Base-by-base conservation (phyloP, 306 rosid species). In the Prunus armeniaca region DNA sequence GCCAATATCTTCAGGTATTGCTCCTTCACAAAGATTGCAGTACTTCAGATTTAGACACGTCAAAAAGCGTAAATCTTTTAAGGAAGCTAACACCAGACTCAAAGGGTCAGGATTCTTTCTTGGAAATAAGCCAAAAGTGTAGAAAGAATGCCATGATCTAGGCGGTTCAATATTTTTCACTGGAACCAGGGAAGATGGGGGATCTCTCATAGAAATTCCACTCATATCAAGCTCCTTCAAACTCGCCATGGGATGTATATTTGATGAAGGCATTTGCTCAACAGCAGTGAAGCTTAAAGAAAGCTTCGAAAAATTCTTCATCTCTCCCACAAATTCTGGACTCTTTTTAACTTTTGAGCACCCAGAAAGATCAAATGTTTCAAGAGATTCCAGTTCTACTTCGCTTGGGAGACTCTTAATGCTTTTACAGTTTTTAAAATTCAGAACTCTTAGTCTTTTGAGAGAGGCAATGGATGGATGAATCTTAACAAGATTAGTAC, bases 251-350 rank as follows among this genome's bases (percentile, higher is more conserved):
- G 57, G 19, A 32, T 6, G 19, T 20, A 43, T 68, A 46, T 57
- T 15, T 11, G 69, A 73, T 55, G 69, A 56, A 24, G 75, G 82
- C 15, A 73, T n/a, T 12, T 66, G 43, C 56, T 32, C 22, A 19
- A 24, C 57, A 41, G 55, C 27, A 14, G 78, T 66, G 13, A 2
- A 47, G 30, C 3, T 5, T 11, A 79, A 32, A 2, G 1, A 3
- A 19, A 79, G 65, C 6, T 4, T 2, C 0, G 9, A 25, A 24
- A 79, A 47, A 11, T 14, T 67, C 24, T 73, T 22, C 66, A 63
- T 73, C 19, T 25, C 43, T 27, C 72, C 65, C 11, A 14, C 64
- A 47, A 79, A 73, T 56, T 73, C 75, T 0, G 75, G 83, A 54
- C 49, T 4, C 19, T 55, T 73, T 17, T 77, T 69, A 2, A 79